Evolutionary conservation across 2,329 filamentous ascomycete species (phyloP).

Genomic region (Epichloe sibirici): DNA sequence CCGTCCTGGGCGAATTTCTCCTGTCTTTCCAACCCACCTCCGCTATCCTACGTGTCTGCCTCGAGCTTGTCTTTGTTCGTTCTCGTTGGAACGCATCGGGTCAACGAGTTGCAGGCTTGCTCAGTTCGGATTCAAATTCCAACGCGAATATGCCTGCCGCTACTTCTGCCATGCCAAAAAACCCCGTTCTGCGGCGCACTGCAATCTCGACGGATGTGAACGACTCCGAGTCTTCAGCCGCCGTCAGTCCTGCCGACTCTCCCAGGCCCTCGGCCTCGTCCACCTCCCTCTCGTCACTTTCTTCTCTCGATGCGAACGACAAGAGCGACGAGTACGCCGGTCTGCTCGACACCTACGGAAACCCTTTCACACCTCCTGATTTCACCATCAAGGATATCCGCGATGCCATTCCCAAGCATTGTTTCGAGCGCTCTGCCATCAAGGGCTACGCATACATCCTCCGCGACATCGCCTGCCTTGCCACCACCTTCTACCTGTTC

Average conservation of each 20-base stretch:
- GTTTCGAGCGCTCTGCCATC: slow-evolving; percentile 75
- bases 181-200: slow-evolving; percentile 36
- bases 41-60: background rate
- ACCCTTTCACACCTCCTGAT: slow-evolving; percentile 85
- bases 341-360: slow-evolving; percentile 85
- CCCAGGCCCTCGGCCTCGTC: slow-evolving; percentile 59
- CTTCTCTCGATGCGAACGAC: slow-evolving; percentile 43
- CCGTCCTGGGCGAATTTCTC: background rate
- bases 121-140: background rate
- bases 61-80: background rate
- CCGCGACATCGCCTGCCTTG: slow-evolving; percentile 64
- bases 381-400: slow-evolving; percentile 97
- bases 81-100: background rate
- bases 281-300: slow-evolving; percentile 85
- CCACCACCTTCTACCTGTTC: slow-evolving; percentile 72
- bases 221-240: slow-evolving; percentile 42
- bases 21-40: background rate
- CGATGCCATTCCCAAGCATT: slow-evolving; percentile 95
- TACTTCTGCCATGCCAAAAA: slow-evolving; percentile 29
- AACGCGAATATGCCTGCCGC: slow-evolving; percentile 33
- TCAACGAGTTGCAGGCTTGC: background rate
- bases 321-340: slow-evolving; percentile 39
- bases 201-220: slow-evolving; percentile 34
- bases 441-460: slow-evolving; percentile 71
- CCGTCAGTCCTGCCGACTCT: slow-evolving; percentile 46